Evolutionary conservation across 176 grass and related monocot species (phyloP), one percentile per base, ranked within the genome.

Genomic region (Aegilops umbellulata): DNA sequence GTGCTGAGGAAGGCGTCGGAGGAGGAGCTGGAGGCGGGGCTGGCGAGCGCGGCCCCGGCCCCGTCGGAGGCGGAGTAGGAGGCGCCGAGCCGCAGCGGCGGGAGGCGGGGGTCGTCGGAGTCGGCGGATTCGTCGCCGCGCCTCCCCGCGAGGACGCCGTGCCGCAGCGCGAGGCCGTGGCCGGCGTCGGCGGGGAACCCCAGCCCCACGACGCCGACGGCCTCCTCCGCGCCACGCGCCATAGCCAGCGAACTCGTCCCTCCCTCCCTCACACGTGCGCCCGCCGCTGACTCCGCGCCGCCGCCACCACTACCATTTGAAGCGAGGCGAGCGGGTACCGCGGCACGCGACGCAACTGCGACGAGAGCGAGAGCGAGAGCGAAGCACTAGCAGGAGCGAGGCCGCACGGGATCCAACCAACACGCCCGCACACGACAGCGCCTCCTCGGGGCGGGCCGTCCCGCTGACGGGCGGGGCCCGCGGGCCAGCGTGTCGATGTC

Each of bases 1-100:
- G 87, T 82, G 90, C 97, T 99, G 90, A 97, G 83, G 82, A 97
- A 99, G 30, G 85, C 83, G 27, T 83, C 80, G 60, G 49, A 85
- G 73, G 88, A 89, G 76, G 94, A 91, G 44, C 79, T 78, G 27
- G 92, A 93, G 86, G 77, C 83, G 0, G 92, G 87, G 76, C 88
- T 84, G 5, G 69, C 69, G 38, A 83, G 81, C 65, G 41, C 62
- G 39, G 10, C n/a, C 19, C 85, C 67, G 55, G 55, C 55, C 55
- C 55, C 55, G 55, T 22, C 55, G 78, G 10, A 81, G 32, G 25
- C 39, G 30, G 63, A 20, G 70, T 36, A 41, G 44, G 79, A 78
- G 41, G 87, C 74, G 67, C 81, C 81, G 22, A 92, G 29, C 44
- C 87, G 85, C 57, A 99, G 86, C 39, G 86, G 92, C 77, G 89